Percentiles rank a stretch among this genome's conserved stretches.
Conservation (phyloP, 768 basidiomycete species). For the Collybiopsis confluens region DNA sequence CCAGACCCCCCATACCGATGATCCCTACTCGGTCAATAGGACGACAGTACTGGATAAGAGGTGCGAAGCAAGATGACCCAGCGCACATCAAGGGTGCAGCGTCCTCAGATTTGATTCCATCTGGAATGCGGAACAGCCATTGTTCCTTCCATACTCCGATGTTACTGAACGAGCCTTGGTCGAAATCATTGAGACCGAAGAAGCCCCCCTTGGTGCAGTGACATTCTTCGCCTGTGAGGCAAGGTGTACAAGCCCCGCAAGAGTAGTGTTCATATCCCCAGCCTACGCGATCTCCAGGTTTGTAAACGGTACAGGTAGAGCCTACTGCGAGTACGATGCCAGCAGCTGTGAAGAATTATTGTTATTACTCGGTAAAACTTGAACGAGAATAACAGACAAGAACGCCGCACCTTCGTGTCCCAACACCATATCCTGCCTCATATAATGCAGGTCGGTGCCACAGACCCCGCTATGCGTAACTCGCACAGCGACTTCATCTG, state of each 20-base stretch:
- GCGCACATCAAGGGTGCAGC: constrained; percentile 35
- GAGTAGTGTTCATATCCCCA: constrained; percentile 30
- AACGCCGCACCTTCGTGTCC: constrained; percentile 28
- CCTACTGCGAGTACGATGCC: constrained; percentile 28
- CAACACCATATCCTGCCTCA: constrained; percentile 24
- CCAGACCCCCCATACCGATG: constrained; percentile 30
- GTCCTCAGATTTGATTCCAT: constrained; percentile 17
- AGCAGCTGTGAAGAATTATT: constrained; percentile 7
- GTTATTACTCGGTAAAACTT: neutral
- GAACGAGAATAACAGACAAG: neutral
- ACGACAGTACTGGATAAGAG: constrained; percentile 15
- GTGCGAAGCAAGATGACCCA: constrained; percentile 27
- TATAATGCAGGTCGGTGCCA: constrained; percentile 31
- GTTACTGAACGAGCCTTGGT: constrained; percentile 29
- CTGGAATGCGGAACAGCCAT: constrained; percentile 29
- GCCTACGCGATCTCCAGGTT: constrained; percentile 28
- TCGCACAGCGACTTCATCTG: constrained; percentile 5
- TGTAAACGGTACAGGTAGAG: neutral
- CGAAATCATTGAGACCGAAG: constrained; percentile 15
- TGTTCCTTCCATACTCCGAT: constrained; percentile 26
- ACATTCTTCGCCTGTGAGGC: constrained; percentile 27
- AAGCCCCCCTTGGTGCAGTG: constrained; percentile 13
- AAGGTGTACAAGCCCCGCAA: constrained; percentile 26
- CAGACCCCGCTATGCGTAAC: constrained; percentile 23
- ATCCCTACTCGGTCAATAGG: constrained; percentile 26